phyloP scores from a whole-genome alignment of 2,329 filamentous ascomycete species.

The Tetracladium maxilliforme region DNA sequence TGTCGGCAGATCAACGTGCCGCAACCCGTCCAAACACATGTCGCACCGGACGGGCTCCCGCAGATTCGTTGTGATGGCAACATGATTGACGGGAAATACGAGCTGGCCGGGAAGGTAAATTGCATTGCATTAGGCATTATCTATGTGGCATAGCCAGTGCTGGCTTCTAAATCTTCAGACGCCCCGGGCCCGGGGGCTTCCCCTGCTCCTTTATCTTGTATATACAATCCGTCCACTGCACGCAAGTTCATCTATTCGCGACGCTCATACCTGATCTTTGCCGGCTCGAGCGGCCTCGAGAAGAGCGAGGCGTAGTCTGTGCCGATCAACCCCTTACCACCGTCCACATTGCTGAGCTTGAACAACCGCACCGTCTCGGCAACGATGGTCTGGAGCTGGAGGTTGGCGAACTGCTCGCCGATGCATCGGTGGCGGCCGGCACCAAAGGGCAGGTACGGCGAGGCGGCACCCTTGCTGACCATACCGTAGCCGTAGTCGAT shows the following conservation, averaged over 20 bases:
- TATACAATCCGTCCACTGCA: neutral
- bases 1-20: too few relatives aligned
- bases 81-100: neutral
- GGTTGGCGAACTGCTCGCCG: conserved; percentile 90
- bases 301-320: conserved; percentile 60
- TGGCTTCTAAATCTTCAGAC: neutral
- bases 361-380: conserved; percentile 64
- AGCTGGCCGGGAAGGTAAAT: neutral
- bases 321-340: conserved; percentile 51
- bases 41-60: too few relatives aligned
- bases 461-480: conserved; percentile 78
- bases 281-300: conserved; percentile 57
- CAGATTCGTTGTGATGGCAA: neutral
- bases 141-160: neutral
- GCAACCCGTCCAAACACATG: too few relatives aligned
- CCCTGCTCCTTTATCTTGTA: too few relatives aligned
- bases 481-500: conserved; percentile 90
- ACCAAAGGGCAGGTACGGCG: conserved; percentile 87
- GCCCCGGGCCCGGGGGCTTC: too few relatives aligned
- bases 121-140: neutral
- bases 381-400: conserved; percentile 77
- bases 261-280: conserved; percentile 62
- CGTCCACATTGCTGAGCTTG: conserved; percentile 64
- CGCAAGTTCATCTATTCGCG: conserved; percentile 32
- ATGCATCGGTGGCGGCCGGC: conserved; percentile 90